phyloP scores from a whole-genome alignment of 192 early-diverging fungal genomes.

The Pilobolus umbonatus region DNA sequence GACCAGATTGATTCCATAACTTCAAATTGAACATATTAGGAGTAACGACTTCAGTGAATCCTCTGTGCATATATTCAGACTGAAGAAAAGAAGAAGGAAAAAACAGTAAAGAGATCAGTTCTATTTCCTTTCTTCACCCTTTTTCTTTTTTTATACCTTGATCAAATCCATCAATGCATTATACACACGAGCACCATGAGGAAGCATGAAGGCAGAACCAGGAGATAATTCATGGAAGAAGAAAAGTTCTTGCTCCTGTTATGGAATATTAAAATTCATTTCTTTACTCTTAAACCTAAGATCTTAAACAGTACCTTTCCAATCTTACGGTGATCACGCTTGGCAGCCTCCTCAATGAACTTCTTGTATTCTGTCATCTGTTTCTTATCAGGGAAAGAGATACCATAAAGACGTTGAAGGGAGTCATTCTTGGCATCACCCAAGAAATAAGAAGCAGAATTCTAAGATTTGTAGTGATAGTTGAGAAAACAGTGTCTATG shows the following conservation, averaged over 20 bases:
- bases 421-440: constrained; percentile 97
- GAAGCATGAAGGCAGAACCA: constrained; percentile 91
- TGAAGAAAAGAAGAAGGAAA: constrained; percentile 11
- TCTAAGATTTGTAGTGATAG: too few species aligned
- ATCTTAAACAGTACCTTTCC: constrained; percentile 48
- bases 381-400: constrained; percentile 99
- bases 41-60: constrained; percentile 94
- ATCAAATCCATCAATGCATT: constrained; percentile 92
- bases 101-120: too few species aligned
- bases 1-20: constrained; percentile 94
- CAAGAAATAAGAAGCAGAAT: constrained; percentile 97
- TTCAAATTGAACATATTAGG: constrained; percentile 99
- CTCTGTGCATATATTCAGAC: constrained; percentile 83
- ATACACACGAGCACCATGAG: constrained; percentile 95
- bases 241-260: constrained; percentile 94
- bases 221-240: constrained; percentile 96
- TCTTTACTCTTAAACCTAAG: neutral
- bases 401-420: constrained; percentile 97
- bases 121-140: neutral
- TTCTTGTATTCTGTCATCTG: constrained; percentile 93
- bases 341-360: constrained; percentile 94
- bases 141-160: too few species aligned
- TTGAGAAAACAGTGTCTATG: too few species aligned
- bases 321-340: constrained; percentile 96
- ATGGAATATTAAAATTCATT: neutral